A percentile compares a stretch with the other conserved stretches of the same genome.
Evolutionary conservation across 2,329 filamentous ascomycete species (phyloP).

Genomic region (Fusarium virguliforme): DNA sequence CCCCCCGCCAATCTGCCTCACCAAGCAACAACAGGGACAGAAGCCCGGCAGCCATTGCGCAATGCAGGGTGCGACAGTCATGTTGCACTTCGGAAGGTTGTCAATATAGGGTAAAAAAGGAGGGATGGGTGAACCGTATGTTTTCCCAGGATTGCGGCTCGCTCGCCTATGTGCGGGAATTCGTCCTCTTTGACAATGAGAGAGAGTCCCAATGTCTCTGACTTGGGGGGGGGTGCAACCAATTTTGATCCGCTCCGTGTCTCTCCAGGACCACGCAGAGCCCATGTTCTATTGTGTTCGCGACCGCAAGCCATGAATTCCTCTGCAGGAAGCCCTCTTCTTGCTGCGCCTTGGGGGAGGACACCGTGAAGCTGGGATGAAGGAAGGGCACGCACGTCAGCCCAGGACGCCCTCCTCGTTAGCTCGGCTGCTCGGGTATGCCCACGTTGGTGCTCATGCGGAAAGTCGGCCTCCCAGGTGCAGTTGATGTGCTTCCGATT

Average conservation of each 20-base stretch:
- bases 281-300: constrained; percentile 35
- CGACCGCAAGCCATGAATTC: constrained; percentile 40
- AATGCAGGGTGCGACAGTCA: constrained; percentile 30
- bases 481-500: constrained; percentile 22
- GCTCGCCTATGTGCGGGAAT: constrained; percentile 40
- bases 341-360: constrained; percentile 22
- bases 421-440: constrained; percentile 4
- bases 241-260: constrained; percentile 27
- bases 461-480: constrained; percentile 11
- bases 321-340: constrained; percentile 15
- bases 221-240: constrained; percentile 19
- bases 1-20: constrained; percentile 21
- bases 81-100: constrained; percentile 28
- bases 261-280: constrained; percentile 28
- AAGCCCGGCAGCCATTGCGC: constrained; percentile 27
- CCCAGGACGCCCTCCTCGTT: constrained; percentile 29
- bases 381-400: constrained; percentile 25
- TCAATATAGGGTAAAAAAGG: constrained; percentile 19
- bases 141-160: constrained; percentile 18
- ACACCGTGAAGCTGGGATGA: constrained; percentile 25
- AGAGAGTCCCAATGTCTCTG: constrained; percentile 15
- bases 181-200: constrained; percentile 11
- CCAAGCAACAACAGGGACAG: constrained; percentile 7
- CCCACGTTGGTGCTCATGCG: constrained; percentile 17
- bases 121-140: constrained; percentile 1